Base-by-base conservation (phyloP, 1,284 basidiomycete genomes). In the Thecaphora thlaspeos region DNA sequence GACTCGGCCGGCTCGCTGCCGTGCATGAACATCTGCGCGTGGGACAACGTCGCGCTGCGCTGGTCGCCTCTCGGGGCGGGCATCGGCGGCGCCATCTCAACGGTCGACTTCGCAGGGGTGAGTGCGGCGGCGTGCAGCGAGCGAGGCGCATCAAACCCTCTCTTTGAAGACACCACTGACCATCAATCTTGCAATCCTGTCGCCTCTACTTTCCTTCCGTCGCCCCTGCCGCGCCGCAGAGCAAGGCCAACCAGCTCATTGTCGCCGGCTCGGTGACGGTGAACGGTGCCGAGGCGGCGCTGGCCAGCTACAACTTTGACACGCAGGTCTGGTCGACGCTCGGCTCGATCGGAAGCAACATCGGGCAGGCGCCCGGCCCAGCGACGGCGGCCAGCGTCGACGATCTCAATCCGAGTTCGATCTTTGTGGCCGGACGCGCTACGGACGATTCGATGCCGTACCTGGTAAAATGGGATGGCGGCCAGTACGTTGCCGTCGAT, bases 311-410 rank as follows among this genome's bases (percentile, higher is more conserved):
- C 78, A 82, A 82, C 61, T 87, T 91, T 70, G 71, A 82, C 46
- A 88, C 88, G 64, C 73, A 69, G 51, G 85, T 85, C 0, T 72
- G 66, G 67, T 43, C 52, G 24, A 43, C 42, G 23, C 95, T 93
- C 90, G 80, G 81, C n/a, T 76, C 84, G 7, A 79, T 97, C 21
- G 91, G 90, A 11, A 78, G 80, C 39, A 79, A 83, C 39, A 44
- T 68, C 12, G 79, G 80, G 14, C 82, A 85, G 44, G 82, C 95
- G 15, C 90, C 91, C 41, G 94, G 94, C 2, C 90, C 91, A 1
- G 89, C 92, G 0, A 88, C 90, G 9, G 91, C 94, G 14, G 78
- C 96, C 46, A 88, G 87, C 50, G 87, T 93, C 47, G 89, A 97
- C 78, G 82, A 88, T 65, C 83, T 84, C 28, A 90, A 95, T 74